Evolutionary conservation across 2,329 filamentous ascomycete species (phyloP).

Genomic region (Fusarium graminum): DNA sequence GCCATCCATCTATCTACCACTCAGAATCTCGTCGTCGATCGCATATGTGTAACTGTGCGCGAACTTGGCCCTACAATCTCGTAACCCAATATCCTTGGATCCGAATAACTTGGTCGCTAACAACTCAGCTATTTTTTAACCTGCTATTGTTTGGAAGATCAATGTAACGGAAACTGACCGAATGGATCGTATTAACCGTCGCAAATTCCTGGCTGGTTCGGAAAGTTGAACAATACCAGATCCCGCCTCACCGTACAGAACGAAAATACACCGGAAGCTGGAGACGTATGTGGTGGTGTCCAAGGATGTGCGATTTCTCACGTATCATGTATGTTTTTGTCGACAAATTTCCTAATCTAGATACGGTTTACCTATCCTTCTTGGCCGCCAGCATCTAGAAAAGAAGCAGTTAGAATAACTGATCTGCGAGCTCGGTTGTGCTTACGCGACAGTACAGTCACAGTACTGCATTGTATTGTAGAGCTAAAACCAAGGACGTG

Average conservation of each 20-base stretch:
- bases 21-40: neutral
- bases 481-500: conserved; percentile 13
- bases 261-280: conserved; percentile 40
- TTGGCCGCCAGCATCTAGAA: neutral
- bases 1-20: neutral
- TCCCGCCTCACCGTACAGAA: conserved; percentile 19
- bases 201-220: neutral
- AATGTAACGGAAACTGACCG: conserved; percentile 40
- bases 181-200: conserved; percentile 20
- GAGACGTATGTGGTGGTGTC: neutral
- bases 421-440: neutral
- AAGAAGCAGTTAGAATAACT: neutral
- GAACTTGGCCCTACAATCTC: neutral
- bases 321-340: neutral
- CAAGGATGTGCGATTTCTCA: neutral
- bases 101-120: neutral
- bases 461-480: conserved; percentile 11
- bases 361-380: conserved; percentile 8
- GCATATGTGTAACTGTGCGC: neutral
- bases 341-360: neutral
- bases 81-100: neutral
- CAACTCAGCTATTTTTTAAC: neutral
- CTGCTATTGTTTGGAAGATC: neutral
- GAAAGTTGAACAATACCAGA: conserved; percentile 4
- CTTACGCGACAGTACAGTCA: conserved; percentile 16